Conservation (phyloP, 352 stramenopile species). For the Phytopythium litorale region DNA sequence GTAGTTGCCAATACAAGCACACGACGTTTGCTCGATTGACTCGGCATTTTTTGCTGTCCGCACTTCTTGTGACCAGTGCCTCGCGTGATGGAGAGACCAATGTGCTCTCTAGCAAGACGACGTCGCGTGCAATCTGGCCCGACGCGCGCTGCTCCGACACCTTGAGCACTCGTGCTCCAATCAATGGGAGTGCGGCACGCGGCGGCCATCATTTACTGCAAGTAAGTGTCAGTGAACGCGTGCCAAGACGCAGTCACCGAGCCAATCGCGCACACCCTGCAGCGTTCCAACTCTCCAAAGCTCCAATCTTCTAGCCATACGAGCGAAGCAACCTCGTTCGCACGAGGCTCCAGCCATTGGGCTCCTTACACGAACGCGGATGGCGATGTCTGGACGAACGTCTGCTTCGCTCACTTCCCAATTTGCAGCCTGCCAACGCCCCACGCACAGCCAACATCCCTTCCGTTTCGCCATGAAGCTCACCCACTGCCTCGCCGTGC, state of each 20-base stretch:
- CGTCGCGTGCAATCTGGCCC: too few relatives aligned
- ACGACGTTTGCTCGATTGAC: too few relatives aligned
- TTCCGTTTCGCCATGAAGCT: constrained; percentile 14
- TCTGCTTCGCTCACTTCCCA: constrained; percentile 6
- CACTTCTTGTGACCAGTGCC: too few relatives aligned
- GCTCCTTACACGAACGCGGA: not conserved
- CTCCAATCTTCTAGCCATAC: too few relatives aligned
- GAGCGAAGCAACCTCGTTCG: not conserved
- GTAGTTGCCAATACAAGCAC: too few relatives aligned
- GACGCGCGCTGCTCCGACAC: too few relatives aligned
- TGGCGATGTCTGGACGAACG: not conserved
- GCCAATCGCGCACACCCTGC: not conserved
- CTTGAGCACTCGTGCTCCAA: not conserved
- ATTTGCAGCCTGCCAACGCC: constrained; percentile 4
- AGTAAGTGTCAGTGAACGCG: not conserved
- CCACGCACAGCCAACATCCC: not conserved
- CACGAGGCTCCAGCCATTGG: not conserved
- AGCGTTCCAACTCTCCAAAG: too few relatives aligned
- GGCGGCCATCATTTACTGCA: not conserved
- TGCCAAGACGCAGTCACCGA: not conserved
- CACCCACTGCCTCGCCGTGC: constrained; percentile 5
- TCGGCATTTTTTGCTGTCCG: too few relatives aligned
- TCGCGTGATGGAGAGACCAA: too few relatives aligned
- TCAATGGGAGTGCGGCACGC: not conserved
- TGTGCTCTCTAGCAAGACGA: too few relatives aligned